Evolutionary conservation across 805 yeast species (phyloP), one percentile per base, ranked within the genome.

Genomic region (Scheffersomyces amazonensis): DNA sequence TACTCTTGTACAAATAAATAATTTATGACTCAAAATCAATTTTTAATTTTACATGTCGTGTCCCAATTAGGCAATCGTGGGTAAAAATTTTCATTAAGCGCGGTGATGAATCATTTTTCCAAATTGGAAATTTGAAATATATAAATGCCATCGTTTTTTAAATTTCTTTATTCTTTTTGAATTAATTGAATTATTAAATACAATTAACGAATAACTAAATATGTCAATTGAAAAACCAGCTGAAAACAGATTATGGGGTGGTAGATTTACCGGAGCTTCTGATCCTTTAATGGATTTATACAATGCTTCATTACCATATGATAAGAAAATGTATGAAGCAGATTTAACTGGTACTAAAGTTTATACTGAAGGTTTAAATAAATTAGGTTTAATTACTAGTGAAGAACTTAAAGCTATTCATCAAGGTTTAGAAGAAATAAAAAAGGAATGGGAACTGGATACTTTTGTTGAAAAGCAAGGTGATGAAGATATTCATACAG

Each of bases 401-500:
- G 81, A 81, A 9, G 99, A 93, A 66, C 69, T 91, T 45, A 39
- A 54, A 2, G 86, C 86, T 56, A 89, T 93, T 50, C 97, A 91
- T 63, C 64, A 78, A 33, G 99, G 99, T 2, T 71, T 93, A 41
- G 80, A 71, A 33, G 59, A 64, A 31, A 84, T 93, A 48, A 73
- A 78, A 51, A 66, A 66, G 36, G 99, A 93, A 64, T 93, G 99
- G 99, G 75, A 70, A n/a, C 47, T 55, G 7, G 79, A 73, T 29
- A 64, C 58, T 18, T 88, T 88, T 58, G 82, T 68, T 10, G 95
- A 82, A 57, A 82, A 86, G 57, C 76, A 83, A 10, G 95, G 95
- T 27, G 99, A 93, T 63, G 99, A 93, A 65, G 99, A 93, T 57
- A 93, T 93, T 47, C 99, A 93, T 62, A 93, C 99, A 31, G 99